Evolutionary conservation across 306 rosid genomes (phyloP).

Genomic region (Cercis canadensis): DNA sequence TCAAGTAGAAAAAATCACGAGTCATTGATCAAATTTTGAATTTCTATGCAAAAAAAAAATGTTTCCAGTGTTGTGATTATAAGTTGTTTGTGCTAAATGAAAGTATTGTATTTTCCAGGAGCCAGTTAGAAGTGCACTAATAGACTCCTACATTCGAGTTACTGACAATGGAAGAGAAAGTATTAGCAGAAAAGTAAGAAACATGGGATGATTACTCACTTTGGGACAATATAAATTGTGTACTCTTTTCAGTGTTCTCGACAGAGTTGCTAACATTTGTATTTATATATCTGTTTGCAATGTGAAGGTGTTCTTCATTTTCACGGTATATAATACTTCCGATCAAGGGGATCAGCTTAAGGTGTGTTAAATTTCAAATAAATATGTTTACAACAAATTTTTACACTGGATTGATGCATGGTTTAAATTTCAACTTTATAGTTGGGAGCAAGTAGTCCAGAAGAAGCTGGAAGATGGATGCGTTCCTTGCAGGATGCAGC

Average conservation of each 20-base stretch:
- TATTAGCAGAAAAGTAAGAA: slow-evolving; percentile 65
- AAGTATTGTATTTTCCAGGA: slow-evolving; percentile 55
- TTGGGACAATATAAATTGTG: not conserved
- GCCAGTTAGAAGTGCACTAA: slow-evolving; percentile 77
- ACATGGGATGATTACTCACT: not conserved
- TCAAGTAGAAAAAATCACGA: not conserved
- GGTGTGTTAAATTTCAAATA: slow-evolving; percentile 51
- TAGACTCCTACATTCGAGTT: slow-evolving; percentile 73
- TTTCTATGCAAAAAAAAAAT: not conserved
- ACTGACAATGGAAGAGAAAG: slow-evolving; percentile 84
- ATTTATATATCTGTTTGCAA: slow-evolving; percentile 34
- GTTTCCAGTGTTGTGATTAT: not conserved
- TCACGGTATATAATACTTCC: slow-evolving; percentile 73
- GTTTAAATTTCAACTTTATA: slow-evolving; percentile 41
- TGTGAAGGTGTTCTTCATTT: slow-evolving; percentile 67
- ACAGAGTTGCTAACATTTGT: not conserved
- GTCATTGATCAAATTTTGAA: not conserved
- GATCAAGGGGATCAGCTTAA: slow-evolving; percentile 75
- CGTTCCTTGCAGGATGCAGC: slow-evolving; percentile 74
- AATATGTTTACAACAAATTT: not conserved
- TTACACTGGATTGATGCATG: slow-evolving; percentile 29
- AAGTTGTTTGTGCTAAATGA: slow-evolving; percentile 13
- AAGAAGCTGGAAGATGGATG: slow-evolving; percentile 93
- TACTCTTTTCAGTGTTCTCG: slow-evolving; percentile 7
- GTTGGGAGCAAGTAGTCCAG: slow-evolving; percentile 91